phyloP scores from a whole-genome alignment of 305 asterid genomes.

The Rubia tinctorum region DNA sequence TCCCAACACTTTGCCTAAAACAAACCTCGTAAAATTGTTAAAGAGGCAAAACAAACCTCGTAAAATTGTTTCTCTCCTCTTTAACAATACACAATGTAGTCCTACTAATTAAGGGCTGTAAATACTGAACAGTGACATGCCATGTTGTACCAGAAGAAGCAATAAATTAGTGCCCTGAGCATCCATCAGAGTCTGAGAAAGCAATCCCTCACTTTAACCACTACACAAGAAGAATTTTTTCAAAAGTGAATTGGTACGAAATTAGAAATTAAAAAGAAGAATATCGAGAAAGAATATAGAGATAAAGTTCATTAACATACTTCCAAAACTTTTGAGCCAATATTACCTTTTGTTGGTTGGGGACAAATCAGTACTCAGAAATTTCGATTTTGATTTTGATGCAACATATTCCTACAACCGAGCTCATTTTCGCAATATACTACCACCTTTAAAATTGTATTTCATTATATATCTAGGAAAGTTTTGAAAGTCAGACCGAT shows the following conservation, averaged over 20 bases:
- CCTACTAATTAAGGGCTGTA: too few relatives aligned
- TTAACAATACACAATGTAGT: too few relatives aligned
- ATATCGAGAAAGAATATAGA: conserved; percentile 9
- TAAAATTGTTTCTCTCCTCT: too few relatives aligned
- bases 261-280: neutral
- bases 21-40: too few relatives aligned
- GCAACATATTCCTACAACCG: conserved; percentile 26
- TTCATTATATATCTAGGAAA: too few relatives aligned
- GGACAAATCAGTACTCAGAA: conserved; percentile 28
- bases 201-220: neutral
- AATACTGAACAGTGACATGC: neutral
- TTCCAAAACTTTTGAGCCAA: neutral
- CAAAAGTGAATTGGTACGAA: neutral
- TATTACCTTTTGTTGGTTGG: conserved; percentile 29
- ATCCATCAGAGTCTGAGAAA: neutral
- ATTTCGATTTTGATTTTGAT: conserved; percentile 27
- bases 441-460: too few relatives aligned
- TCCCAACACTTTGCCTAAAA: too few relatives aligned
- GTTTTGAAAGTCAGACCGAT: too few relatives aligned
- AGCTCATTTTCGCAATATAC: too few relatives aligned
- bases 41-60: too few relatives aligned
- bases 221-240: neutral
- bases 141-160: neutral
- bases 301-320: neutral
- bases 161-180: neutral